Evolutionary conservation across 1,284 basidiomycete genomes (phyloP).

Genomic region (Apiotrichum akiyoshidainum): DNA sequence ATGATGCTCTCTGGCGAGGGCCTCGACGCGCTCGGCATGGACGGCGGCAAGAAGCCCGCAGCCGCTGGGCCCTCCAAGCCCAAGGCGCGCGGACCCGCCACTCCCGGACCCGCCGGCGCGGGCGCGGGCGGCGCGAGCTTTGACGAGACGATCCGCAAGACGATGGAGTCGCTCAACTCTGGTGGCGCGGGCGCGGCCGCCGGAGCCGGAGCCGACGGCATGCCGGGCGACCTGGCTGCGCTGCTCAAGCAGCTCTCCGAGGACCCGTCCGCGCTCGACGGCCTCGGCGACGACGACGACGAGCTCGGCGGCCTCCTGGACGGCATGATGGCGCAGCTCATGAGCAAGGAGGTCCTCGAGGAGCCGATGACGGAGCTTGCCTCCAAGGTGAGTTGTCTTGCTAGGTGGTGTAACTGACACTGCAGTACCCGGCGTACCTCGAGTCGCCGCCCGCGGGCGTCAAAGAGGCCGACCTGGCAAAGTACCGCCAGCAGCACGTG

Average conservation of each 20-base stretch:
- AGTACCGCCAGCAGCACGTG: conserved; percentile 66
- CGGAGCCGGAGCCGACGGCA: conserved; percentile 28
- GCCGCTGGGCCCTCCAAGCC: neutral
- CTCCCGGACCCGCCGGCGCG: neutral
- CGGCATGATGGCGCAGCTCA: conserved; percentile 86
- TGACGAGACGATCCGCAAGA: conserved; percentile 70
- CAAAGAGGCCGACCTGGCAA: conserved; percentile 63
- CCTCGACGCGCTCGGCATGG: conserved; percentile 57
- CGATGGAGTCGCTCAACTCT: conserved; percentile 74
- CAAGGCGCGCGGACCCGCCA: too few species aligned
- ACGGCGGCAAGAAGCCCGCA: conserved; percentile 12
- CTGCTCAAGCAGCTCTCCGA: conserved; percentile 46
- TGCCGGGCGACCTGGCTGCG: conserved; percentile 30
- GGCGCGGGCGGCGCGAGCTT: conserved; percentile 52
- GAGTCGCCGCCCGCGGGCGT: conserved; percentile 54
- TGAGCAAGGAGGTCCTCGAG: conserved; percentile 89
- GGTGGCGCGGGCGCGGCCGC: conserved; percentile 43
- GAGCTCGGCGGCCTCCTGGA: conserved; percentile 76
- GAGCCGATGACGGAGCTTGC: conserved; percentile 86
- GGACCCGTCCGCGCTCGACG: conserved; percentile 56
- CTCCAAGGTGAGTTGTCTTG: conserved; percentile 62
- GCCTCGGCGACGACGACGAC: conserved; percentile 55
- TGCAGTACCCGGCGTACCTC: conserved; percentile 82
- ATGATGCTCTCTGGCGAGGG: conserved; percentile 66
- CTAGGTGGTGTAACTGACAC: conserved; percentile 2